Evolutionary conservation across 805 yeast species (phyloP), one percentile per base, ranked within the genome.

Genomic region (Wickerhamiella cacticola): DNA sequence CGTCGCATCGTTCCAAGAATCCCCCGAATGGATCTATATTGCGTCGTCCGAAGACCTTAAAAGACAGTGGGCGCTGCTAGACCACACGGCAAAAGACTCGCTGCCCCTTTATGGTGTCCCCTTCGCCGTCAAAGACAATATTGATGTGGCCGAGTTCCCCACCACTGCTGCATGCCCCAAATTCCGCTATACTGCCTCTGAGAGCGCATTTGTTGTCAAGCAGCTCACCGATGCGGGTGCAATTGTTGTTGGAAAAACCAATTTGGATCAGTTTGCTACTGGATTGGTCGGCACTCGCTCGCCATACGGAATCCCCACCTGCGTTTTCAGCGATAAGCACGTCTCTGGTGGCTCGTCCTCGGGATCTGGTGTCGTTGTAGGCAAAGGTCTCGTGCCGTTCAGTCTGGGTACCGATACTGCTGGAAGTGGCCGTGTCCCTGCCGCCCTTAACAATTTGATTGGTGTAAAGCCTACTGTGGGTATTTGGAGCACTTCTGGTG

Each of bases 101-200:
- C 55, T 63, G 13, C 84, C 86, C 13, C 71, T 89, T 23, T 89
- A 79, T 60, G 97, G 97, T 63, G 97, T 92, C 2, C 98, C 98
- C 1, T 74, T 86, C 40, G 98, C 96, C 13, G 76, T 89, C 41
- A 89, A 89, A 64, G 98, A 89, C 65, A 89, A 92, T 64, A 92
- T 89, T 52, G 97, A 89, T 61, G 96, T 76, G 21, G 74, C 73
- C 53, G 83, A 82, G 3, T 75, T 84, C 54, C 71, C 76, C 25
- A 92, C 98, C 9, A 89, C 98, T 1, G 97, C 95, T 13, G 97
- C 95, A 1, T 92, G 97, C 63, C 96, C 96, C 0, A 73, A 92
- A 0, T 89, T 73, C 59, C 71, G 76, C 8, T 88, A 80, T 66
- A 50, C 60, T 1, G 89, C 98, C 1, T 59, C 67, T 28, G 68